phyloP scores from a whole-genome alignment of 2,329 filamentous ascomycete species.

The Ascochyta pisi region DNA sequence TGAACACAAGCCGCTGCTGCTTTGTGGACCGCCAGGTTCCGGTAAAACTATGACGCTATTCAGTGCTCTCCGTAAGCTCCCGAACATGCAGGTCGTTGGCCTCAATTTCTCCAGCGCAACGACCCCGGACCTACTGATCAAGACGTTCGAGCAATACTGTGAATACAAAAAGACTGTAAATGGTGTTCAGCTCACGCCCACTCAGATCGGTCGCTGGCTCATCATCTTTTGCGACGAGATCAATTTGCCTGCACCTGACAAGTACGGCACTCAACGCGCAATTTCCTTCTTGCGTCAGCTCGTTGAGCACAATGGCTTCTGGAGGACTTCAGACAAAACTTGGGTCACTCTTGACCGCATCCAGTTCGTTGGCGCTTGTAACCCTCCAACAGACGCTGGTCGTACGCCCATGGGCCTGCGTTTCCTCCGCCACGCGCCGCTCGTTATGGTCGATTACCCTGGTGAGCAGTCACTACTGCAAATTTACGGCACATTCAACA shows the following conservation, averaged over 20 bases:
- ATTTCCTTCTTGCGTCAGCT: slow-evolving; percentile 97
- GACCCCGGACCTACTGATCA: slow-evolving; percentile 95
- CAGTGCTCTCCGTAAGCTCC: slow-evolving; percentile 92
- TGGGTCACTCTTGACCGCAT: slow-evolving; percentile 98
- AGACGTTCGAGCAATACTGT: slow-evolving; percentile 99
- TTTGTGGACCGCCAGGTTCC: slow-evolving; percentile 96
- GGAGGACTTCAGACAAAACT: slow-evolving; percentile 94
- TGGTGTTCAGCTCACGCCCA: slow-evolving; percentile 92
- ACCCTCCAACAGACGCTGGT: slow-evolving; percentile 95
- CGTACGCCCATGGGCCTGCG: slow-evolving; percentile 92
- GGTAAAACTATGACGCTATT: slow-evolving; percentile 99
- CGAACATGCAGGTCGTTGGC: slow-evolving; percentile 98
- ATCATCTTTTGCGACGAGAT: slow-evolving; percentile 99
- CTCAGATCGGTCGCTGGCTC: slow-evolving; percentile 95
- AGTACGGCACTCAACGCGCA: slow-evolving; percentile 94
- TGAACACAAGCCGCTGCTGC: slow-evolving; percentile 94
- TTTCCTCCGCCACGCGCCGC: slow-evolving; percentile 95
- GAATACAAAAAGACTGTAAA: slow-evolving; percentile 99
- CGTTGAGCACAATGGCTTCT: slow-evolving; percentile 99
- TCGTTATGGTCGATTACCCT: slow-evolving; percentile 99
- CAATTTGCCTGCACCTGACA: slow-evolving; percentile 96
- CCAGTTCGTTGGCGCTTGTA: slow-evolving; percentile 98
- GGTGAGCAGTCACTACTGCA: slow-evolving; percentile 93
- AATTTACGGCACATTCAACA: slow-evolving; percentile 99
- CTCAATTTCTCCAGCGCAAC: slow-evolving; percentile 99